Conservation (phyloP, 805 yeast species). For the Saturnispora sekii region DNA sequence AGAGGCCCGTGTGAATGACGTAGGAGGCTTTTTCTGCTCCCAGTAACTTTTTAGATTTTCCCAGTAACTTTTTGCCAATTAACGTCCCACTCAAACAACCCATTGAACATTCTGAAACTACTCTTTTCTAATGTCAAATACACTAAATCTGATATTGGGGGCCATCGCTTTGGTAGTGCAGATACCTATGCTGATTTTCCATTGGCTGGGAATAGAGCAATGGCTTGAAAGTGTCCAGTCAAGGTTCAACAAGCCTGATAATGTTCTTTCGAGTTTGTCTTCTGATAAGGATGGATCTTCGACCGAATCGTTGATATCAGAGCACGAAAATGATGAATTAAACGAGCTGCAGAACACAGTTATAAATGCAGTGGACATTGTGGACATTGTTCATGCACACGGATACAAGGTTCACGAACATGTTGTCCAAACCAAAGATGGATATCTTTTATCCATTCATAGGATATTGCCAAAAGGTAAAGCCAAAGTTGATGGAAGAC, state of each 20-base stretch:
- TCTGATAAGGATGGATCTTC: background rate
- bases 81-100: no score
- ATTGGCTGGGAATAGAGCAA: constrained; percentile 17
- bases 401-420: constrained; percentile 73
- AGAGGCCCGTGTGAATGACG: no score
- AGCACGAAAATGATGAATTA: background rate
- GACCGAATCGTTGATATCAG: no score
- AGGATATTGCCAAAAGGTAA: constrained; percentile 35
- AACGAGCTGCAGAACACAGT: constrained; percentile 13
- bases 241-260: constrained; percentile 16
- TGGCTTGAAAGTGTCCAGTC: constrained; percentile 12
- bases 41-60: no score
- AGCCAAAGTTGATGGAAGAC: background rate
- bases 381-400: constrained; percentile 26
- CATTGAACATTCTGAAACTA: no score
- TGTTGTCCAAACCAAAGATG: constrained; percentile 67
- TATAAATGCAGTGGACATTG: constrained; percentile 23
- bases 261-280: constrained; percentile 8
- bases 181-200: constrained; percentile 18
- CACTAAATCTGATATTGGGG: background rate
- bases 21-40: no score
- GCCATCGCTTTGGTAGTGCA: constrained; percentile 13
- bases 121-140: background rate
- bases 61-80: no score
- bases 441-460: constrained; percentile 70